A percentile compares a stretch with the other conserved stretches of the same genome.
Evolutionary conservation across 495 filamentous ascomycete species (phyloP).

Genomic region (Echria macrotheca): DNA sequence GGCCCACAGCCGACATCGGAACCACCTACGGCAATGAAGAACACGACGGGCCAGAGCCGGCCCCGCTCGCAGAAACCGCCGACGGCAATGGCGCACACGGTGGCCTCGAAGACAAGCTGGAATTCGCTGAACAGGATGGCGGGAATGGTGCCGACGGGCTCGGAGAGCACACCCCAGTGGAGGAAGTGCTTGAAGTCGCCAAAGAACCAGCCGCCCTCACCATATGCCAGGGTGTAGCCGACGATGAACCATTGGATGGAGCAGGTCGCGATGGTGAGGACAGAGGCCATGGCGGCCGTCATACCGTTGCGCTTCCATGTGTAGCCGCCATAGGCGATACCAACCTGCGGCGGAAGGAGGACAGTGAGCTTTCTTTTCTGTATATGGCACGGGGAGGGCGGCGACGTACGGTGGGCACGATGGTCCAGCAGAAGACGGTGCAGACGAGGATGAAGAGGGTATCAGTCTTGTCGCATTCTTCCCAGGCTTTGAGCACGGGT

Average conservation of each 20-base stretch:
- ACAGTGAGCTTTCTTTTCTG: not conserved
- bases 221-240: conserved; percentile 25
- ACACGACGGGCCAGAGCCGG: conserved; percentile 15
- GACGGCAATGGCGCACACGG: conserved; percentile 25
- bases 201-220: conserved; percentile 24
- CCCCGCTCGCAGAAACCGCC: conserved; percentile 28
- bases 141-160: conserved; percentile 25
- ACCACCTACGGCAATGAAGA: conserved; percentile 19
- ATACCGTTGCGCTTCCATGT: conserved; percentile 24
- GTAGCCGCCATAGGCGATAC: conserved; percentile 25
- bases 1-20: no score
- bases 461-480: conserved; percentile 24
- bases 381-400: not conserved
- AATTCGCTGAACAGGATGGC: conserved; percentile 27
- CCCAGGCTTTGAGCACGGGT: conserved; percentile 20
- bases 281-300: conserved; percentile 18
- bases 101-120: conserved; percentile 25
- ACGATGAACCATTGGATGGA: conserved; percentile 27
- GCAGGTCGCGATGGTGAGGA: conserved; percentile 24
- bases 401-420: conserved; percentile 22
- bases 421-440: conserved; percentile 27
- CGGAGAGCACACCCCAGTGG: conserved; percentile 18
- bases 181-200: conserved; percentile 19
- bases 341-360: conserved; percentile 16
- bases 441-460: conserved; percentile 28